phyloP scores from a whole-genome alignment of 305 asterid genomes.

The Solanum hybrid region DNA sequence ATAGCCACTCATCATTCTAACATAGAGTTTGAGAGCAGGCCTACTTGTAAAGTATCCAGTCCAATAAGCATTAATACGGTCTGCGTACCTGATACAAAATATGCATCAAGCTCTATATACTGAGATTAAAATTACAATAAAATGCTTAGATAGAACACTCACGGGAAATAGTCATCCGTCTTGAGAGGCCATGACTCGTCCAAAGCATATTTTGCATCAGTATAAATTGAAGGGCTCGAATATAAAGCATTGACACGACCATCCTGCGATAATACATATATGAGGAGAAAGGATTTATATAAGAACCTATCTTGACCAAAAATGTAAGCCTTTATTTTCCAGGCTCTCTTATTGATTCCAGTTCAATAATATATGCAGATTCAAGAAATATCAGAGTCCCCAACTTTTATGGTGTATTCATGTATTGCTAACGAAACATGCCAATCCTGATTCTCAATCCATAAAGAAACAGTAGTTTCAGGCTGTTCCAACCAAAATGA shows the following conservation, averaged over 20 bases:
- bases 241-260: slow-evolving; percentile 96
- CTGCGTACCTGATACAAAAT: slow-evolving; percentile 68
- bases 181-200: slow-evolving; percentile 94
- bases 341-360: neutral
- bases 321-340: neutral
- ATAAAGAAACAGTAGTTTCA: neutral
- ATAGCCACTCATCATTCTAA: slow-evolving; percentile 83
- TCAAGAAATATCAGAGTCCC: neutral
- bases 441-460: neutral
- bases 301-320: neutral
- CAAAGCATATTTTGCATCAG: slow-evolving; percentile 76
- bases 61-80: slow-evolving; percentile 83
- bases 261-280: slow-evolving; percentile 42
- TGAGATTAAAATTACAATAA: neutral
- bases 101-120: slow-evolving; percentile 7
- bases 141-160: slow-evolving; percentile 21
- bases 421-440: neutral
- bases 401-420: neutral
- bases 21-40: slow-evolving; percentile 72
- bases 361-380: neutral
- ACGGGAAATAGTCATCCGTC: slow-evolving; percentile 90
- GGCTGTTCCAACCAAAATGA: neutral
- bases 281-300: neutral
- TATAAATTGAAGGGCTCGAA: slow-evolving; percentile 86
- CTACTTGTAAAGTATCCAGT: slow-evolving; percentile 96